Evolutionary conservation across 768 basidiomycete species (phyloP), one percentile per base, ranked within the genome.

Genomic region (Leucocoprinus birnbaumii): DNA sequence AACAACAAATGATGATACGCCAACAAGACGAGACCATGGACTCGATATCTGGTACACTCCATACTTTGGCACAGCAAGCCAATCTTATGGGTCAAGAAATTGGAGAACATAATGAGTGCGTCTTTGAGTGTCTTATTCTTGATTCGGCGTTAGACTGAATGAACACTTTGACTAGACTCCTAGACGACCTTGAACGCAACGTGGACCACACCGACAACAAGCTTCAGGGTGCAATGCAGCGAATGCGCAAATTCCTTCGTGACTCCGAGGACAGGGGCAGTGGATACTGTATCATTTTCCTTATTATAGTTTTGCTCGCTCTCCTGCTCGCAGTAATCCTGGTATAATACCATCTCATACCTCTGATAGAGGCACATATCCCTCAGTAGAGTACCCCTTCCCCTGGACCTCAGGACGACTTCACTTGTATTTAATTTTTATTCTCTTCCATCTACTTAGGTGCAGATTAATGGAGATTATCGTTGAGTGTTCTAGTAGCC

Each of bases 11-110:
- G 66, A 84, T 98, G 71, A 83, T 98, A 22, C 80, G 79, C 46
- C 82, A 91, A 63, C 97, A 99, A 75, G 97, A 99, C 65, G 79
- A 84, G 25, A 89, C 94, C 0, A 87, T 99, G 62, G 85, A 87
- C 53, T 82, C 88, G 0, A 95, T 99, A 65, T 82, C 87, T 0
- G 93, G 94, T 0, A 94, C 95, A 1, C 69, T 99, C 51, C 84
- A 67, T 54, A 94, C 89, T 0, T 74, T 99, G 6, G 86, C 87
- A 0, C 86, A 91, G 59, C 97, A 98, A 71, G 97, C 97, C 0
- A 89, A 88, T 10, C 74, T 98, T 27, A 99, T 99, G 85, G 96
- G 96, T 0, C 85, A 84, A 55, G 97, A 99, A 66, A 91, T 98
- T 48, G 75, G 68, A 8, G 93, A 95, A 65, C 97, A 99, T 63